These are phyloP conservation scores for Termitomyces sp. DNA, from an alignment of 768 basidiomycete species.

Conservation along the genomic window DNA sequence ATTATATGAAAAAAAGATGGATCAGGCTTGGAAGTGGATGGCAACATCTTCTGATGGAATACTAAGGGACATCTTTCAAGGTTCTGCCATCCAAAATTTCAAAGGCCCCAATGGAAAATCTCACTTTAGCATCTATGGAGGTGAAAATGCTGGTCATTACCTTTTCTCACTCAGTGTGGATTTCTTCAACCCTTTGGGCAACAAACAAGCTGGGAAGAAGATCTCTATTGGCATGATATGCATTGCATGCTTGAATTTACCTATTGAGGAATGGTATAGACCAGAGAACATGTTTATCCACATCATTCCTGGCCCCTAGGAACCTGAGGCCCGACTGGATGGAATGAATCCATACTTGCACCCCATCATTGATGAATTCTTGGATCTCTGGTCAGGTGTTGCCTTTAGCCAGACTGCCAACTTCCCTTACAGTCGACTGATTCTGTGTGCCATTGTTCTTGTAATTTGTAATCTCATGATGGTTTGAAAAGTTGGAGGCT, in stretches of 20 bases:
- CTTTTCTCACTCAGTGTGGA: too few relatives aligned
- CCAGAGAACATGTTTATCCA: neutral
- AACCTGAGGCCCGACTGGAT: neutral
- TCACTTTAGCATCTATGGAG: too few relatives aligned
- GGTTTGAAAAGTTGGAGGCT: too few relatives aligned
- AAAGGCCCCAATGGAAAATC: conserved; percentile 18
- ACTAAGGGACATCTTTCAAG: conserved; percentile 22
- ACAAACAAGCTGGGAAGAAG: too few relatives aligned
- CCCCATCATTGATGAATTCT: neutral
- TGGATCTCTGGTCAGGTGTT: neutral
- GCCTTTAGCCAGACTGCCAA: neutral
- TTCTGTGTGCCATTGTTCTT: neutral
- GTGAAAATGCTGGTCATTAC: too few relatives aligned
- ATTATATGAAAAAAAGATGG: neutral
- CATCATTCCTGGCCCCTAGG: neutral
- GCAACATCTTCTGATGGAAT: neutral
- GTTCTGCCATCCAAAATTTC: conserved; percentile 17
- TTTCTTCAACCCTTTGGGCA: conserved; percentile 15
- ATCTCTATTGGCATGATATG: too few relatives aligned
- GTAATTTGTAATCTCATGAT: too few relatives aligned
- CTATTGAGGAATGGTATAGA: too few relatives aligned
- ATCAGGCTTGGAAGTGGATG: neutral
- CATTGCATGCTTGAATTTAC: too few relatives aligned
- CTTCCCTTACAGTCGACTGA: neutral
- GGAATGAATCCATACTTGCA: neutral